Base-by-base conservation (phyloP, 768 basidiomycete genomes). In the Boletus patriciae region DNA sequence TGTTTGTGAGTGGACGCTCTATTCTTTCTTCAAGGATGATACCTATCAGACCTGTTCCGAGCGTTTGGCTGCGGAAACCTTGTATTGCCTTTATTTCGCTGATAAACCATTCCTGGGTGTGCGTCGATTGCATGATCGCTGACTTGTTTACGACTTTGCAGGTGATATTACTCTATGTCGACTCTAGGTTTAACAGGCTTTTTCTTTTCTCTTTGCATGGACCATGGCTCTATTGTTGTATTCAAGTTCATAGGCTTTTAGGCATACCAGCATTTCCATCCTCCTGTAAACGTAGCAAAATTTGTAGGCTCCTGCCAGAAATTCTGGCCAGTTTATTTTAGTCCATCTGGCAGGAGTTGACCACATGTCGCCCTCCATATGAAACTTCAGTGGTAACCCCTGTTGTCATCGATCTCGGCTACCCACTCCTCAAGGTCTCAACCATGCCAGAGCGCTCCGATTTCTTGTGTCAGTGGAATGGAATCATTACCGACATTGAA, bases 1-100 rank as follows among this genome's bases (percentile, higher is more conserved):
- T 55, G 21, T 19, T 42, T 58, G 70, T 73, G 55, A 70, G 70
- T 64, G 1, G 31, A 51, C 29, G 59, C 63, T 65, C 46, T 43
- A 21, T 37, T 11, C 16, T 33, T 45, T 66, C 52, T 57, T 65
- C 65, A 37, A 52, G 74, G 87, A 90, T 87, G 88, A 88, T 76
- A 82, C 66, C 70, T 52, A 75, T 82, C 84, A 89, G 86, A 88
- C 87, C 87, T 89, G 86, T 90, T 84, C 88, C 76, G 85, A 90
- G 70, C 74, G 62, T 45, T 66, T 66, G 67, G 63, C 66, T 83
- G 85, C 76, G 82, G 86, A 85, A 73, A 78, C 69, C 63, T 60
- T 65, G 79, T 77, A 85, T 87, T 87, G 85, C 86, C 81, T 83
- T 78, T 79, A 78, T 71, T 74, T 78, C 77, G 70, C 61, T 60